These are phyloP conservation scores for Trypanosoma cruzi DNA, from an alignment of 208 protist species.

Conservation along the genomic window DNA sequence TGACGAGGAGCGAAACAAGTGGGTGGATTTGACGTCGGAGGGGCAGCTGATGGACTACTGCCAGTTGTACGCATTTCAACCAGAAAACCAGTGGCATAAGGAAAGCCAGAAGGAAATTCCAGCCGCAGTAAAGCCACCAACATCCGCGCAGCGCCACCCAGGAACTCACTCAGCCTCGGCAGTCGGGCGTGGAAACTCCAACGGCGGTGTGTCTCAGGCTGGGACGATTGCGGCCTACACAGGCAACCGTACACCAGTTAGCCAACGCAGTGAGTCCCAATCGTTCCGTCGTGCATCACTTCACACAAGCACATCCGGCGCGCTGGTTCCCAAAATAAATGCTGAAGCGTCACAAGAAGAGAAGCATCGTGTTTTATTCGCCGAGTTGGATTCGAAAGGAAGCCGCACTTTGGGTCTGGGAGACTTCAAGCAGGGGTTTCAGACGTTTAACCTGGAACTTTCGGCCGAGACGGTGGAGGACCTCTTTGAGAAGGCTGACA, in stretches of 20 bases:
- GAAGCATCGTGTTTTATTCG: conserved; percentile 88
- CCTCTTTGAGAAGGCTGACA: conserved; percentile 86
- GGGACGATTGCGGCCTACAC: conserved; percentile 66
- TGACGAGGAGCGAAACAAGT: conserved; percentile 88
- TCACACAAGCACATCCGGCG: conserved; percentile 37
- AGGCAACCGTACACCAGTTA: conserved; percentile 41
- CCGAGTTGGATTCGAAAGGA: conserved; percentile 85
- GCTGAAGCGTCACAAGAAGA: conserved; percentile 79
- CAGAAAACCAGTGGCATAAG: conserved; percentile 92
- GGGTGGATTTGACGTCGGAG: conserved; percentile 83
- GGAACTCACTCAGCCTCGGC: conserved; percentile 20
- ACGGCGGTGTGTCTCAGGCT: conserved; percentile 13
- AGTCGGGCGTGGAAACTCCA: conserved; percentile 8
- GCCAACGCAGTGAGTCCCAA: conserved; percentile 28
- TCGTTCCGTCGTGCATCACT: conserved; percentile 40
- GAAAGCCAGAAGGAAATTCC: conserved; percentile 90
- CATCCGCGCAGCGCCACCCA: conserved; percentile 14
- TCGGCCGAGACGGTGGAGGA: conserved; percentile 87
- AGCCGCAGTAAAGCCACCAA: conserved; percentile 71
- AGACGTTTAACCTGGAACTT: conserved; percentile 83
- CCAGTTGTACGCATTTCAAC: conserved; percentile 92
- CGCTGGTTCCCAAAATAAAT: conserved; percentile 56
- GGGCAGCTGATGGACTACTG: conserved; percentile 80
- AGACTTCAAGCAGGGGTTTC: conserved; percentile 85
- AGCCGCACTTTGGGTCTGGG: conserved; percentile 79